Evolutionary conservation across 2,329 filamentous ascomycete species (phyloP).

Genomic region (Nannizzia gypsea): DNA sequence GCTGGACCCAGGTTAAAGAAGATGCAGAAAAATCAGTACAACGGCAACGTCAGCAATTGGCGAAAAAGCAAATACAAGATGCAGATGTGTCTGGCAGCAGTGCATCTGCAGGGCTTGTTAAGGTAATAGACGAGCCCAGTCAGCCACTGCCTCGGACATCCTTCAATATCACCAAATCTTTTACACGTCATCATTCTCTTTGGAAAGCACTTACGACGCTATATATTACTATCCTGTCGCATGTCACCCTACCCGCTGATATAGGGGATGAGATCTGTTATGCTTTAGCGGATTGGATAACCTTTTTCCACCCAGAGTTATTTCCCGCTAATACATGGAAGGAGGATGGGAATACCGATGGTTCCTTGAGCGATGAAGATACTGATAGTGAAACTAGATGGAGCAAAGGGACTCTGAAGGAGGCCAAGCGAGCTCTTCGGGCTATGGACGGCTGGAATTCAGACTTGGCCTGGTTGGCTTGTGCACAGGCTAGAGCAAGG

Average conservation of each 20-base stretch:
- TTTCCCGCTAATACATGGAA: constrained; percentile 19
- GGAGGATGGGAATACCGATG: not conserved
- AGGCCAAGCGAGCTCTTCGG: constrained; percentile 23
- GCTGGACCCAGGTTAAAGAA: constrained; percentile 27
- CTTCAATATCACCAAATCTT: constrained; percentile 19
- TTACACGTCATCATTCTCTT: constrained; percentile 30
- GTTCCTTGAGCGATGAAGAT: constrained; percentile 5
- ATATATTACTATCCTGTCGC: constrained; percentile 29
- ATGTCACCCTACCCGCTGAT: constrained; percentile 30
- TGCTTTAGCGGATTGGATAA: constrained; percentile 28
- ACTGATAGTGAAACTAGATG: constrained; percentile 22
- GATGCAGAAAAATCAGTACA: constrained; percentile 28
- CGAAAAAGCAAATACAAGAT: not conserved
- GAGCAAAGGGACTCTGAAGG: constrained; percentile 12
- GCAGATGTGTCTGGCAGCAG: not conserved
- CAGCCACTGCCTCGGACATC: constrained; percentile 15
- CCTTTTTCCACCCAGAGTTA: constrained; percentile 26
- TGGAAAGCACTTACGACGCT: constrained; percentile 30
- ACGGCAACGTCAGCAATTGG: constrained; percentile 19
- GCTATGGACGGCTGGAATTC: constrained; percentile 34
- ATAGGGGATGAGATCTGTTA: constrained; percentile 32
- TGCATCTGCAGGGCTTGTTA: not conserved
- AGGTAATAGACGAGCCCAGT: constrained; percentile 12
- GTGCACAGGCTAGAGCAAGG: constrained; percentile 15
- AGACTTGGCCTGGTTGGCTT: constrained; percentile 33